Conservation (phyloP, 345 rosid species). For the Eucalyptus tenuipes region DNA sequence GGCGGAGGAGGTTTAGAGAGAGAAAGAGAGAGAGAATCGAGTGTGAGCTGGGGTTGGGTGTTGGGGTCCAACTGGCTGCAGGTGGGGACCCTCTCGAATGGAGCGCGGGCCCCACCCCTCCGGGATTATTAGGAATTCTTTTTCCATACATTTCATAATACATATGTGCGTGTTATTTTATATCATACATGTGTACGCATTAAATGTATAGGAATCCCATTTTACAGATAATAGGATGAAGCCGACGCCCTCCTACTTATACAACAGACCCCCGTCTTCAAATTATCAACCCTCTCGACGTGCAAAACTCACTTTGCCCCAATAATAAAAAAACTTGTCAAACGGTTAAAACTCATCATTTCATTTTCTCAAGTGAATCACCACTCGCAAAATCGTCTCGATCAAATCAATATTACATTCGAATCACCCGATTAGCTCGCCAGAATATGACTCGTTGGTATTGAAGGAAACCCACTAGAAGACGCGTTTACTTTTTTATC, state of each 20-base stretch:
- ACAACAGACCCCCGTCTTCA: not conserved
- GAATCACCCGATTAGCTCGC: not conserved
- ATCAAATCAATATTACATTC: not conserved
- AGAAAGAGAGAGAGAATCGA: not conserved
- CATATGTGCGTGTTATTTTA: not conserved
- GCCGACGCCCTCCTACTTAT: not conserved
- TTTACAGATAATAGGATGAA: not conserved
- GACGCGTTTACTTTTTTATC: not conserved
- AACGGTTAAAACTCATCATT: accelerated
- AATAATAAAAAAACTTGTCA: too few relatives aligned
- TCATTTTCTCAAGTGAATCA: too few relatives aligned
- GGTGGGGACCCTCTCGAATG: not conserved
- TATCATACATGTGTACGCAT: not conserved
- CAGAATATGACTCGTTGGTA: accelerated
- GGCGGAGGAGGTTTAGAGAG: not conserved
- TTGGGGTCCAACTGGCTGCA: not conserved
- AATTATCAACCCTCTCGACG: not conserved
- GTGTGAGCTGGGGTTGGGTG: not conserved
- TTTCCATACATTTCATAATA: not conserved
- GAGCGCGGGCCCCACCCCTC: not conserved
- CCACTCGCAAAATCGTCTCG: not conserved
- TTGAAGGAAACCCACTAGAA: not conserved
- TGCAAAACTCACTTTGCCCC: too few relatives aligned
- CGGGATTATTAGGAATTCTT: not conserved
- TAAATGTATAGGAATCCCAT: not conserved